Base-by-base conservation (phyloP, 148 eudicot species). In the Silene uniflora region DNA sequence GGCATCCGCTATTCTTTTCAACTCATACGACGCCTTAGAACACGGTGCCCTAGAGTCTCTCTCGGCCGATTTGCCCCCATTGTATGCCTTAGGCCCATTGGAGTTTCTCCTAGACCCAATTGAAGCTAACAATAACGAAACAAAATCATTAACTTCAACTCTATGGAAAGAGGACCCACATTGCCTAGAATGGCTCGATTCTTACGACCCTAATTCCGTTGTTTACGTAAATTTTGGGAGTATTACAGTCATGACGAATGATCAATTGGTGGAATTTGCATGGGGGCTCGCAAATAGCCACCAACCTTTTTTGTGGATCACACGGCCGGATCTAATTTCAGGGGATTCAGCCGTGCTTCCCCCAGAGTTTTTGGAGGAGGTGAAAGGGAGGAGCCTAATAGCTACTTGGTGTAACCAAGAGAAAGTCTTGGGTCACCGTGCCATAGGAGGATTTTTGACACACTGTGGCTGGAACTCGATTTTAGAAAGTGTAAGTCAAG, bases 1-100 rank as follows among this genome's bases (percentile, higher is more conserved):
- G 3, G 85, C 87, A 1, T 62, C 84, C 6, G 86, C 85, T 1
- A 66, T 88, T 10, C 70, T 88, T 0, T 35, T 88, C 66, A 85
- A 88, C 66, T 69, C 89, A 1, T 85, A 42, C 29, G 84, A 83
- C 10, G 83, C 75, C 12, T 60, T 88, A 21, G 91, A 86, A 0
- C 74, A 55, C 16, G 77, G 80, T 0, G 76, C 81, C 10, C 75
- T 84, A 3, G 62, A 79, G 25, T 60, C 78, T 21, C 78, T 82
- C 5, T 27, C 77, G 7, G 27, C 79, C 5, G 44, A 75, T 17
- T 81, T 79, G 59, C 81, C 86, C 23, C 81, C 82, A 22, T 46
- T 85, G 17, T 85, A 77, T 80, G 75, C 85, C 4, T 18, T 88
- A 7, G 91, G 91, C 1, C 91, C 89, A 0, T 72, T 86, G 8